Evolutionary conservation across 495 filamentous ascomycete genomes (phyloP).

Genomic region (Sporormia fimetaria): DNA sequence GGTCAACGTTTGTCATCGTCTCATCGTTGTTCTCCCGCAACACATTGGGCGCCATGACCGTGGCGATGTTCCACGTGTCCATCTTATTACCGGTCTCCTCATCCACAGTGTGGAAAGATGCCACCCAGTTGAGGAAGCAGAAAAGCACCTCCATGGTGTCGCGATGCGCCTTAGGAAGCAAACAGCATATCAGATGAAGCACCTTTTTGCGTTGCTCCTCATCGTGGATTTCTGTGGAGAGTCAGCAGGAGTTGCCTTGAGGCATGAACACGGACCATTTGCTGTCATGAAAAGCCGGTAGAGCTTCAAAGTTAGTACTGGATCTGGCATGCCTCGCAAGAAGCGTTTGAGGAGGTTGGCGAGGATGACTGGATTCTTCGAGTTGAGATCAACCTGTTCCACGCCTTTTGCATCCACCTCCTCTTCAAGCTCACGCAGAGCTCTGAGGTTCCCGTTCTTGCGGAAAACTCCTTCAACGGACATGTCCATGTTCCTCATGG

Average conservation of each 20-base stretch:
- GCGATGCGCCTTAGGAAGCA: conserved; percentile 83
- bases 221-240: conserved; percentile 63
- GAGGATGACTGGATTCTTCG: conserved; percentile 82
- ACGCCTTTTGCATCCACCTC: conserved; percentile 70
- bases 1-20: conserved; percentile 42
- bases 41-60: conserved; percentile 96
- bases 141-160: conserved; percentile 94
- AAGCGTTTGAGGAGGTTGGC: conserved; percentile 94
- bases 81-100: conserved; percentile 92
- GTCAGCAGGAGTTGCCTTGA: neutral
- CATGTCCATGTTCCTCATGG: conserved; percentile 98
- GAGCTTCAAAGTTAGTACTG: conserved; percentile 87
- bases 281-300: conserved; percentile 82
- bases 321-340: conserved; percentile 87
- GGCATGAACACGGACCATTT: conserved; percentile 49
- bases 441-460: conserved; percentile 95
- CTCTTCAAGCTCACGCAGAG: conserved; percentile 71
- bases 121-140: conserved; percentile 93
- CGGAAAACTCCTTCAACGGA: conserved; percentile 97
- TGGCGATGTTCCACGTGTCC: conserved; percentile 96
- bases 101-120: conserved; percentile 93
- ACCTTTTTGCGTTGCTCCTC: conserved; percentile 71
- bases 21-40: conserved; percentile 54
- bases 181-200: conserved; percentile 83
- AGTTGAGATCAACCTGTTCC: conserved; percentile 67